Base-by-base conservation (phyloP, 352 stramenopile species). In the Elongisporangium prolatum region DNA sequence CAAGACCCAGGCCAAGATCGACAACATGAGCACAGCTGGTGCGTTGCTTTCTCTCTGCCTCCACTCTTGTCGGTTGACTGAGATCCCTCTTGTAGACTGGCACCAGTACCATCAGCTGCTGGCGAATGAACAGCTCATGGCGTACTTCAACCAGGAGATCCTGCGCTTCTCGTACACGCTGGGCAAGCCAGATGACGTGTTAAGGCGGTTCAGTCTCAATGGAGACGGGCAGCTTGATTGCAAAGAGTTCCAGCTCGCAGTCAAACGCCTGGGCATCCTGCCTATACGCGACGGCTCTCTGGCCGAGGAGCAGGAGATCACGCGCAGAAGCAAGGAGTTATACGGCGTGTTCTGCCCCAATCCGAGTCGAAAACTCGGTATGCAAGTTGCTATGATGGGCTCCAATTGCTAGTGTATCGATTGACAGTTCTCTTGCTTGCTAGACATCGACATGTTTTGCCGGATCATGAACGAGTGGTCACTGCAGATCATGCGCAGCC, bases 391-490 rank as follows among this genome's bases (percentile, higher is more conserved):
- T 52, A 11, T 54, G 11, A 13, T 61, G 38, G 57, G 14, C 3
- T 16, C 17, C n/a, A 14, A 21, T 21, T 48, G n/a, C n/a, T n/a
- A n/a, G n/a, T n/a, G n/a, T 7, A 40, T 20, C 44, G 6, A 7
- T 8, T 21, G 44, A 50, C 16, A n/a, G n/a, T n/a, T n/a, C 18
- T 24, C 9, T 37, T 11, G 16, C 21, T 54, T 14, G 21, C 3
- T 62, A 86, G 80, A 90, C 22, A 89, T 92, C 16, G 83, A 89
- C 53, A 65, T 88, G 28, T 92, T 92, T 58, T 92, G 83, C 47
- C 77, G 77, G 18, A 91, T 91, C 64, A 89, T 92, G 78, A 85
- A 67, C 18, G 78, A 91, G 51, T 92, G 83, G 83, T 88, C 77
- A 16, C 60, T 88, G 20, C 73, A 80, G 47, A 64, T 88, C 40